phyloP scores from a whole-genome alignment of 345 rosid species.

The Citropsis articulata region DNA sequence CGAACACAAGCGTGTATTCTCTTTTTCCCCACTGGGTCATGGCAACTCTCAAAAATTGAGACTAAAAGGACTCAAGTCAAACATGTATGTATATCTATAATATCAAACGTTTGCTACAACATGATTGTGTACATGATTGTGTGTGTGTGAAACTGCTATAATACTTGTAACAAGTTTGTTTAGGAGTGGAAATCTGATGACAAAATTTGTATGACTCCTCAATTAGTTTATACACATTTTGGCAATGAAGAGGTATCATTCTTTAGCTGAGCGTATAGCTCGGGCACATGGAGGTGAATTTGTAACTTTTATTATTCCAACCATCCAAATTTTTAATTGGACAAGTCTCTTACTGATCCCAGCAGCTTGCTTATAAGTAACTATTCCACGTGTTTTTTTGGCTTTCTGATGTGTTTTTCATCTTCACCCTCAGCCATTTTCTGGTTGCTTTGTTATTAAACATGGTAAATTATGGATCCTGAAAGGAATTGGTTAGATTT shows the following conservation, averaged over 20 bases:
- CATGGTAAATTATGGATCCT: constrained; percentile 4
- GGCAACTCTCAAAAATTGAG: not conserved
- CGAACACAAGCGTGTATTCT: too few species aligned
- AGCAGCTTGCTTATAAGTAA: constrained; percentile 11
- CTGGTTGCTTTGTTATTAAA: not conserved
- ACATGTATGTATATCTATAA: not conserved
- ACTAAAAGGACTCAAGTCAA: not conserved
- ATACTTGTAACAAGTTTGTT: not conserved
- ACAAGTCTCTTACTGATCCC: not conserved
- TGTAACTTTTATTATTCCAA: not conserved
- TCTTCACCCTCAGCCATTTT: not conserved
- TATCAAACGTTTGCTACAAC: not conserved
- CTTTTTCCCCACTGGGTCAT: too few species aligned
- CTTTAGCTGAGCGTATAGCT: not conserved
- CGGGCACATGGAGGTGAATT: not conserved
- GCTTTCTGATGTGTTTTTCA: not conserved
- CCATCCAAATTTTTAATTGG: not conserved
- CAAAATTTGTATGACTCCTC: not conserved
- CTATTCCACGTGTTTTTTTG: not conserved
- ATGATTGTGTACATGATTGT: not conserved
- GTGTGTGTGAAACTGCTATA: not conserved
- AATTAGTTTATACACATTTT: not conserved
- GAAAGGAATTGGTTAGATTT: constrained; percentile 15
- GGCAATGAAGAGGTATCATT: not conserved
- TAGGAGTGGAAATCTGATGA: not conserved